Evolutionary conservation across 2,329 filamentous ascomycete species (phyloP).

Genomic region (Akanthomyces dipterigenus): DNA sequence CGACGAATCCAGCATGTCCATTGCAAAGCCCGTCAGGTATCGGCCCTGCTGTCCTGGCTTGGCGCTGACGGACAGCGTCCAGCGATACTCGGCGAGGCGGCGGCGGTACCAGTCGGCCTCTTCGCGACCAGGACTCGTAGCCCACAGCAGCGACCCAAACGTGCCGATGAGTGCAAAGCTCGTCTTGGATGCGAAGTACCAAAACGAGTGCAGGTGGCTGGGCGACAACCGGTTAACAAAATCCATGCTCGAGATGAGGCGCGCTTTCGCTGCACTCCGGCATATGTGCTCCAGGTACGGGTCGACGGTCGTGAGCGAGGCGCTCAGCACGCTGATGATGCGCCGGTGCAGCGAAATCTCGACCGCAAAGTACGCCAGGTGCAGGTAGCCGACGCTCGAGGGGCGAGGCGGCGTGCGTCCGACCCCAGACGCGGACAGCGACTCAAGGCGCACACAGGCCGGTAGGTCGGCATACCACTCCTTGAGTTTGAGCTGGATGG

Average conservation of each 20-base stretch:
- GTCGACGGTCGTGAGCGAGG: slow-evolving; percentile 46
- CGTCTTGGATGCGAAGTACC: slow-evolving; percentile 81
- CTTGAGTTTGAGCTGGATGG: slow-evolving; percentile 74
- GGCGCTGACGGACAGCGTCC: slow-evolving; percentile 83
- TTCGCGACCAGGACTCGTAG: slow-evolving; percentile 77
- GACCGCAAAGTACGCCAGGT: slow-evolving; percentile 87
- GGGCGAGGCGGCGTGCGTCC: slow-evolving; percentile 35
- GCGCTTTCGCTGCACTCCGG: slow-evolving; percentile 86
- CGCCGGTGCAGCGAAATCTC: slow-evolving; percentile 90
- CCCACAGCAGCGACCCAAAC: slow-evolving; percentile 84
- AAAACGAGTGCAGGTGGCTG: slow-evolving; percentile 81
- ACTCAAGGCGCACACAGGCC: slow-evolving; percentile 58
- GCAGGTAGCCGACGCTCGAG: slow-evolving; percentile 67
- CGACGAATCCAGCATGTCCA: slow-evolving; percentile 69
- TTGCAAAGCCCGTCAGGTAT: slow-evolving; percentile 61
- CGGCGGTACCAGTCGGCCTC: slow-evolving; percentile 90
- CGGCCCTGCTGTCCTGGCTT: slow-evolving; percentile 58
- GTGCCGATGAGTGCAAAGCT: slow-evolving; percentile 95
- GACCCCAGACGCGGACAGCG: slow-evolving; percentile 25
- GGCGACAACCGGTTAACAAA: slow-evolving; percentile 90
- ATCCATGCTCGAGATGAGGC: slow-evolving; percentile 92
- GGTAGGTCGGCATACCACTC: slow-evolving; percentile 75
- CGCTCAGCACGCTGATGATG: slow-evolving; percentile 72
- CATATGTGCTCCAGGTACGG: slow-evolving; percentile 87
- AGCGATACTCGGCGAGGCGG: slow-evolving; percentile 81